phyloP scores from a whole-genome alignment of 108 stramenopile genomes.

The Pseudonitzschia multistriata region DNA sequence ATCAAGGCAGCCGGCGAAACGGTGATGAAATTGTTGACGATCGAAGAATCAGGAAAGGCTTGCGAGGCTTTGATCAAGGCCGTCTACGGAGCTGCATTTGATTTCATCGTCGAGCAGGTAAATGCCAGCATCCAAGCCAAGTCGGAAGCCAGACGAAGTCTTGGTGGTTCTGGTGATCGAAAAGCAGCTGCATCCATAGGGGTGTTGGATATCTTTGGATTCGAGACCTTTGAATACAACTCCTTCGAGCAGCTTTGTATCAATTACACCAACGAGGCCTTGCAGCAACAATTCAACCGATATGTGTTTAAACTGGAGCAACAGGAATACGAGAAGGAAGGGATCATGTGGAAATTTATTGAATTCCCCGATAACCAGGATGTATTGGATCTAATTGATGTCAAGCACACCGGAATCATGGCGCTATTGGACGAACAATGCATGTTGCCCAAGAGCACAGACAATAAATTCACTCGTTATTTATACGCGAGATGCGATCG shows the following conservation, averaged over 20 bases:
- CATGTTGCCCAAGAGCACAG: conserved; percentile 85
- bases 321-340: conserved; percentile 93
- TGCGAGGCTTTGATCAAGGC: conserved; percentile 94
- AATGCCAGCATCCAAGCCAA: conserved; percentile 63
- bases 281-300: conserved; percentile 99
- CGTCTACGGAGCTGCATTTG: conserved; percentile 89
- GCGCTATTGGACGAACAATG: conserved; percentile 94
- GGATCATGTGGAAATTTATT: conserved; percentile 90
- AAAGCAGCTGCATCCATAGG: conserved; percentile 72
- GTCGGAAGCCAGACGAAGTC: conserved; percentile 15
- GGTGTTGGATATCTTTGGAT: conserved; percentile 96
- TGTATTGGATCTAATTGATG: conserved; percentile 94
- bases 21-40: conserved; percentile 64
- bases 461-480: conserved; percentile 87
- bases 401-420: conserved; percentile 88
- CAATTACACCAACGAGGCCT: conserved; percentile 98
- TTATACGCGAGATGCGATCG: conserved; percentile 81
- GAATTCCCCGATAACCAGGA: conserved; percentile 96
- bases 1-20: conserved; percentile 80
- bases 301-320: conserved; percentile 97
- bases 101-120: conserved; percentile 85
- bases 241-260: conserved; percentile 96
- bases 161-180: conserved; percentile 12
- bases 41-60: conserved; percentile 80
- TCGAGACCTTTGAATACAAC: conserved; percentile 90